Evolutionary conservation across 805 yeast species (phyloP).

Genomic region (Metschnikowia henanensis): DNA sequence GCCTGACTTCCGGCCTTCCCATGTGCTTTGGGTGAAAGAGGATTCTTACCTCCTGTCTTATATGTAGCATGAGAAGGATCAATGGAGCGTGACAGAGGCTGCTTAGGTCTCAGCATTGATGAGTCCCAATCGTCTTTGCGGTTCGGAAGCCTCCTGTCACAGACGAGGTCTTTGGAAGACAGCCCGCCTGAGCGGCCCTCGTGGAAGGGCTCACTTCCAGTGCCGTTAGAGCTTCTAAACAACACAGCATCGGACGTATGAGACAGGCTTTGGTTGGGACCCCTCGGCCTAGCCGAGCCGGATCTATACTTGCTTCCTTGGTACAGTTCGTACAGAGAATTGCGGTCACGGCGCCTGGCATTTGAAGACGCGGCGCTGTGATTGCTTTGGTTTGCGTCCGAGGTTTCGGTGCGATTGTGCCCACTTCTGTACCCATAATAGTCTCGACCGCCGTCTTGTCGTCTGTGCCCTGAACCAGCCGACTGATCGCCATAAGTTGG

Average conservation of each 20-base stretch:
- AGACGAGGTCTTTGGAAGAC: neutral
- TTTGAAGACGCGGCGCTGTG: neutral
- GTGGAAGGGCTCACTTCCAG: neutral
- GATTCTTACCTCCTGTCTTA: neutral
- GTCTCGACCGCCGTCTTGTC: constrained; percentile 12
- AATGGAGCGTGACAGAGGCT: neutral
- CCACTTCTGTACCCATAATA: constrained; percentile 15
- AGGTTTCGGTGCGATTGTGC: neutral
- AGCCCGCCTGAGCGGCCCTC: neutral
- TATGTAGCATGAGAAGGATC: neutral
- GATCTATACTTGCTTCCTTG: constrained; percentile 19
- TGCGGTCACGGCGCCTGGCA: constrained; percentile 5
- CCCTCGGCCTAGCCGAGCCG: constrained; percentile 2
- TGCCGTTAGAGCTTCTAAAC: neutral
- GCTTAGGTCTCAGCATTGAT: neutral
- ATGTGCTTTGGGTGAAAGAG: neutral
- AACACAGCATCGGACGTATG: neutral
- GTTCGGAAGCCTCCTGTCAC: constrained; percentile 12
- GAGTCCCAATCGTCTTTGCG: constrained; percentile 11
- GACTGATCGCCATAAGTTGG: constrained; percentile 1
- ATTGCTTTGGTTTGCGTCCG: constrained; percentile 1
- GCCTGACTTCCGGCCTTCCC: no score
- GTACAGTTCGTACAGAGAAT: constrained; percentile 12
- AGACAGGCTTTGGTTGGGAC: neutral
- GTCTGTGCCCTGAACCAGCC: constrained; percentile 6